Evolutionary conservation across 768 basidiomycete species (phyloP).

Genomic region (Tubosaeta sp.): DNA sequence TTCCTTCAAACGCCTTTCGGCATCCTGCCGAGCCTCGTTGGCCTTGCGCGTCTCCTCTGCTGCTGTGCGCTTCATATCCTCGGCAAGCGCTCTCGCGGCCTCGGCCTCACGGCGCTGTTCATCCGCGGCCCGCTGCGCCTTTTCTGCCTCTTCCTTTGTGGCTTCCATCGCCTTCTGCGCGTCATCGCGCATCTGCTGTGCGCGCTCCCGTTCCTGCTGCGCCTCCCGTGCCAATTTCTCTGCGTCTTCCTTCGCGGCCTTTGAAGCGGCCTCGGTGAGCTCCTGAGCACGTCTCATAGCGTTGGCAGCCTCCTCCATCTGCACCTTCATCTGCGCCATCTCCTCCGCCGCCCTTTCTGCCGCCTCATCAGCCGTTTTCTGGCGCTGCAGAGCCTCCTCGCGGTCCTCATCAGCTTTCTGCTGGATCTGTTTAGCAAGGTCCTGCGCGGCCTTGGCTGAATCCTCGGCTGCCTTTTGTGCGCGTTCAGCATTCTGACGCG

Average conservation of each 20-base stretch:
- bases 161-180: slow-evolving; percentile 11
- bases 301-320: slow-evolving; percentile 9
- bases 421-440: background rate
- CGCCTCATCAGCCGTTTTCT: slow-evolving; percentile 9
- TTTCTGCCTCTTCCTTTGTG: slow-evolving; percentile 12
- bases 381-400: background rate
- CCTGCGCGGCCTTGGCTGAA: slow-evolving; percentile 2
- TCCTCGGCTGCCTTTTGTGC: slow-evolving; percentile 7
- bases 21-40: slow-evolving; percentile 13
- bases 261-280: slow-evolving; percentile 8
- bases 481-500: slow-evolving; percentile 8
- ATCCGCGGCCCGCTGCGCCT: slow-evolving; percentile 11
- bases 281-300: slow-evolving; percentile 2
- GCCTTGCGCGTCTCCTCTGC: slow-evolving; percentile 16
- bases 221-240: slow-evolving; percentile 11
- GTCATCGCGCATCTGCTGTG: slow-evolving; percentile 12
- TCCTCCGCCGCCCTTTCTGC: slow-evolving; percentile 4
- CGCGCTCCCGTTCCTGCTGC: slow-evolving; percentile 10
- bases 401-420: slow-evolving; percentile 12
- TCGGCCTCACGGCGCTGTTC: slow-evolving; percentile 19
- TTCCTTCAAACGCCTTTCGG: slow-evolving; percentile 15
- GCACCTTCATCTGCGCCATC: slow-evolving; percentile 4
- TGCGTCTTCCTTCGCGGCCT: slow-evolving; percentile 16
- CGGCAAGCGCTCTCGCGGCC: slow-evolving; percentile 13
- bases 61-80: slow-evolving; percentile 9